Evolutionary conservation across 257 asterid species (phyloP).

Genomic region (Salvia hispanica): DNA sequence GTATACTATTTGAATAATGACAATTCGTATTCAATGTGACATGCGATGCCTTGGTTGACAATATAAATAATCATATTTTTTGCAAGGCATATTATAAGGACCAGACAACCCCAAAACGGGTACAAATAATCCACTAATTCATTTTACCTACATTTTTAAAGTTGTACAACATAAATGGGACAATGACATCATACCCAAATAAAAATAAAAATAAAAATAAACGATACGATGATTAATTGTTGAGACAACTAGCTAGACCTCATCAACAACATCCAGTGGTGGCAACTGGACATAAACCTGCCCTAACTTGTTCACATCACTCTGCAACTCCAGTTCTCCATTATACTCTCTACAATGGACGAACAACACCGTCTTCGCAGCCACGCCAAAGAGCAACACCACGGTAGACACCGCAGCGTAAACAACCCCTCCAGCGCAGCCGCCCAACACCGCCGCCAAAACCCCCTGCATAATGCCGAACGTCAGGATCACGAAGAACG

Average conservation of each 20-base stretch:
- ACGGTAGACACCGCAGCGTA: slow-evolving; percentile 41
- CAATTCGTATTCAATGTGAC: no score
- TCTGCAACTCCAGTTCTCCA: slow-evolving; percentile 37
- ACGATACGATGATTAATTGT: no score
- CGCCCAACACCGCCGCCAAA: slow-evolving; percentile 26
- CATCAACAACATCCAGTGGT: neutral
- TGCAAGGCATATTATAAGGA: no score
- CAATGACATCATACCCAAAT: no score
- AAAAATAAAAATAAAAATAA: no score
- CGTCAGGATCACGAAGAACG: slow-evolving; percentile 35
- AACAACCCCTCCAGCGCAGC: slow-evolving; percentile 23
- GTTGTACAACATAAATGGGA: no score
- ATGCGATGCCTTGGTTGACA: no score
- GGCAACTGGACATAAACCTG: slow-evolving; percentile 55
- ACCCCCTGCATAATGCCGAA: slow-evolving; percentile 16
- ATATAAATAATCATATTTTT: no score
- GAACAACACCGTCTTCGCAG: slow-evolving; percentile 47
- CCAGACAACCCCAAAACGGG: no score
- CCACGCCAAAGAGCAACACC: slow-evolving; percentile 44
- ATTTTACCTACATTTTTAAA: no score
- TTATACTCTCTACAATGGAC: slow-evolving; percentile 56
- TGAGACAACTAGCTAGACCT: neutral
- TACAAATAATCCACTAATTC: no score
- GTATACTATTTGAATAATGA: no score
- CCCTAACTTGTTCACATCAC: slow-evolving; percentile 49